Evolutionary conservation across 352 stramenopile genomes (phyloP).

Genomic region (Pythium oligandrum): DNA sequence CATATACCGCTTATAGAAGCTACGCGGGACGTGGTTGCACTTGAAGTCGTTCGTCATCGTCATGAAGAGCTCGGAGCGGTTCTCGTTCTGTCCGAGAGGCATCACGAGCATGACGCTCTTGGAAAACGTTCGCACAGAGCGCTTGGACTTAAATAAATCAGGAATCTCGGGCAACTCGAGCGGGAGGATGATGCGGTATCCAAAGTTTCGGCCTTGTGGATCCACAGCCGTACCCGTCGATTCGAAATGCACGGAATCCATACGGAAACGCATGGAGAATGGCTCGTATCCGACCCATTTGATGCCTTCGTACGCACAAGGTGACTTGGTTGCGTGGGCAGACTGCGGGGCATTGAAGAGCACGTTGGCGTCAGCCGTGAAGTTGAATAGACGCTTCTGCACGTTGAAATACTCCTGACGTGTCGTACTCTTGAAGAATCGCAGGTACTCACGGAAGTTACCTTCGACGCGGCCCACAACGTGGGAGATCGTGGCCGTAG

Average conservation of each 20-base stretch:
- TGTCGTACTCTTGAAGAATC: conserved; percentile 12
- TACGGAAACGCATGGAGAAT: conserved; percentile 15
- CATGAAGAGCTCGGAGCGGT: conserved; percentile 17
- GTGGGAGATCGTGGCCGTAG: conserved; percentile 7
- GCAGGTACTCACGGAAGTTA: conserved; percentile 16
- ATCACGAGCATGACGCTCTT: conserved; percentile 12
- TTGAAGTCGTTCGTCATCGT: conserved; percentile 18
- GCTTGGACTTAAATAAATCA: conserved; percentile 18
- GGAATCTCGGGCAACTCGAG: conserved; percentile 3
- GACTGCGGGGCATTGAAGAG: conserved; percentile 6
- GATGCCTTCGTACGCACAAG: conserved; percentile 11
- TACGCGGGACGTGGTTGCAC: conserved; percentile 17
- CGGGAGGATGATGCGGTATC: conserved; percentile 13
- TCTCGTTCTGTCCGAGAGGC: conserved; percentile 5
- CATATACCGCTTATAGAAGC: conserved; percentile 15
- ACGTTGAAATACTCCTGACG: conserved; percentile 14
- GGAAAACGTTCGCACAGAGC: conserved; percentile 4
- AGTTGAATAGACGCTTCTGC: conserved; percentile 14
- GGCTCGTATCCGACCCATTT: conserved; percentile 19
- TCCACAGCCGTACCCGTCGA: conserved; percentile 11
- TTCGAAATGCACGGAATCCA: conserved; percentile 16
- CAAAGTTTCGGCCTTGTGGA: conserved; percentile 4
- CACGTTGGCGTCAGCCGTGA: conserved; percentile 10
- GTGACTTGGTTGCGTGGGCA: neutral
- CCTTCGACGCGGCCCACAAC: conserved; percentile 10